These are phyloP conservation scores for Phellinidium pouzarii DNA, from an alignment of 1,284 basidiomycete species.

Conservation along the genomic window DNA sequence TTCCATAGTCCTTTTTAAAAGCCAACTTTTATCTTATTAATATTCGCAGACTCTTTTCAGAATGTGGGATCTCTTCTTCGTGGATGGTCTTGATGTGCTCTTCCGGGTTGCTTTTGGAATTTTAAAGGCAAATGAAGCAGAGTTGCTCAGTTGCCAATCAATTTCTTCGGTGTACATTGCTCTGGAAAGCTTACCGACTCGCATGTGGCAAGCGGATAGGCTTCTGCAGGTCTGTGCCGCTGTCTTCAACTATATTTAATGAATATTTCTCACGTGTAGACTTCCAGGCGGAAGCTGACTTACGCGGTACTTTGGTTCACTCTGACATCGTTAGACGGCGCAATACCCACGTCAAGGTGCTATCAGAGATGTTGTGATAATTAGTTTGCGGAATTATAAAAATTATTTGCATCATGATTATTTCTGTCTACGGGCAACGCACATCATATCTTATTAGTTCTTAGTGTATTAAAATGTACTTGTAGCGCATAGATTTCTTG, in stretches of 20 bases:
- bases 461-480: not conserved
- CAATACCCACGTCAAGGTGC: conserved; percentile 41
- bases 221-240: conserved; percentile 64
- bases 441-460: not conserved
- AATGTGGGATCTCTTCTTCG: conserved; percentile 93
- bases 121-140: conserved; percentile 75
- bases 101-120: conserved; percentile 88
- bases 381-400: not conserved
- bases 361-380: conserved; percentile 9
- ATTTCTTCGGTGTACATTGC: conserved; percentile 84
- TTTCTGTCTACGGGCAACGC: not conserved
- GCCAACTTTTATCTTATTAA: conserved; percentile 7
- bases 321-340: conserved; percentile 64
- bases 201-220: conserved; percentile 90
- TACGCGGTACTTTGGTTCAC: conserved; percentile 60
- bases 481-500: not conserved
- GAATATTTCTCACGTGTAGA: not conserved
- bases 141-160: conserved; percentile 76
- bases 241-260: not conserved
- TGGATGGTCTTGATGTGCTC: conserved; percentile 89
- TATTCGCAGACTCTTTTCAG: conserved; percentile 70
- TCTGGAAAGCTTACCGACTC: conserved; percentile 78
- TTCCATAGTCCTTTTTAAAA: not conserved
- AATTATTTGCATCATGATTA: not conserved
- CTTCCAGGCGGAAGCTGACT: conserved; percentile 57